Base-by-base conservation (phyloP, 2,329 filamentous ascomycete species). In the Scorias spongiosa region DNA sequence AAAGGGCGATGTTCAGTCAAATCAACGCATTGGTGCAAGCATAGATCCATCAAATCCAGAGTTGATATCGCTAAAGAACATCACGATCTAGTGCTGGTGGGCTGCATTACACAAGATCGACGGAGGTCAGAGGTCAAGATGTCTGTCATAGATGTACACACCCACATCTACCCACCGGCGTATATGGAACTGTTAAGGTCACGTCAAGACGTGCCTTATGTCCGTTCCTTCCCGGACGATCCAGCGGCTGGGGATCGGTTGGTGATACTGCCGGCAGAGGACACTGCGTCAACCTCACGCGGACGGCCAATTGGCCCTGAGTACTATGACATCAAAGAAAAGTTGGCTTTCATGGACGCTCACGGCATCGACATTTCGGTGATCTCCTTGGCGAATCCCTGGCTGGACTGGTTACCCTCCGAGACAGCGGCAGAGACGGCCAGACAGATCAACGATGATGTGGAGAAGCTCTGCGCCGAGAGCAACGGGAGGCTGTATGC, bases 381-480 rank as follows among this genome's bases (percentile, higher is more conserved):
- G 42, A 78, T 95, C 49, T 91, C 84, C 1, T 76, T 94, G 17
- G 88, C 88, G 11, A 95, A 95, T 57, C 88, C 88, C 0, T 95
- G 88, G 88, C 73, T 95, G 2, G 88, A 95, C 63, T 95, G 93
- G 58, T 65, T 94, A 0, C 63, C 68, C 0, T 59, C 75, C 0
- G 60, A 67, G 3, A 74, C 80, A 50, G 82, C 84, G 0, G 74
- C 72, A 1, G 59, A 63, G 28, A 77, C 80, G 41, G 85, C 85
- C 1, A 57, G 65, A 43, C 69, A 68, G 1, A 80, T 93, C 60
- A 95, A 94, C 61, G 68, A 80, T 51, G 84, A 89, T 51, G 80
- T 94, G 42, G 76, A 86, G 41, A 56, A 60, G 39, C 80, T 86
- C 62, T 94, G 88, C 64, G 68, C 65, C 5, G 59, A 69, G 40